Evolutionary conservation across 2,329 filamentous ascomycete species (phyloP).

Genomic region (Aspergillus fumigatiaffinis): DNA sequence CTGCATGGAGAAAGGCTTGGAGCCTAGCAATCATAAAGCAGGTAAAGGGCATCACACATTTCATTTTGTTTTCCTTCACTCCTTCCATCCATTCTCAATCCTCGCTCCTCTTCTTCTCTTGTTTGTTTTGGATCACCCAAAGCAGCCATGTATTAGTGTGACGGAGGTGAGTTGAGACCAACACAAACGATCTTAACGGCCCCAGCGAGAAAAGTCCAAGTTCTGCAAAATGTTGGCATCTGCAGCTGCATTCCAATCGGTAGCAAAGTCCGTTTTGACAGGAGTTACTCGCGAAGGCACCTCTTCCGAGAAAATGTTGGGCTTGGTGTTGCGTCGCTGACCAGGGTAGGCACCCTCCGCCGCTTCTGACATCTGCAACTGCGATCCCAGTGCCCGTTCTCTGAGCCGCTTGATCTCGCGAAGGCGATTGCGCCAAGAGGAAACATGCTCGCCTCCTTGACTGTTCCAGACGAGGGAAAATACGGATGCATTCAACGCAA

Average conservation of each 20-base stretch:
- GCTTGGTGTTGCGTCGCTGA: slow-evolving; percentile 35
- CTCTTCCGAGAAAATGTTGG: slow-evolving; percentile 36
- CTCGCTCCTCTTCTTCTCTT: not conserved
- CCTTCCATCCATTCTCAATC: not conserved
- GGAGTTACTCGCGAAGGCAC: slow-evolving; percentile 27
- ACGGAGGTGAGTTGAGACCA: not conserved
- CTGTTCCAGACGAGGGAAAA: slow-evolving; percentile 87
- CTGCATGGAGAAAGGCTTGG: slow-evolving; percentile 7
- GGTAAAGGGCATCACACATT: not conserved
- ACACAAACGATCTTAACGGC: slow-evolving; percentile 20
- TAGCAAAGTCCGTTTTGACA: slow-evolving; percentile 31
- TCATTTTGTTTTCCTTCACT: not conserved
- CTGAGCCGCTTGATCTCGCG: slow-evolving; percentile 79
- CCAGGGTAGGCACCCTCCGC: slow-evolving; percentile 31
- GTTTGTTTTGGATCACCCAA: not conserved
- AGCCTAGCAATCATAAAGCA: not conserved
- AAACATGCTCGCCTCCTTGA: slow-evolving; percentile 72
- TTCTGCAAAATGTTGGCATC: slow-evolving; percentile 38
- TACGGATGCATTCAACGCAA: slow-evolving; percentile 89
- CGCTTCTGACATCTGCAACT: slow-evolving; percentile 25
- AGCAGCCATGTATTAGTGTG: not conserved
- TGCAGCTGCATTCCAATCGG: slow-evolving; percentile 35
- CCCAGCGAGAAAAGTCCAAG: slow-evolving; percentile 43
- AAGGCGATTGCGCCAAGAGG: slow-evolving; percentile 83
- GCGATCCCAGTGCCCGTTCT: slow-evolving; percentile 47